phyloP scores from a whole-genome alignment of 2,329 filamentous ascomycete genomes.

The Colletotrichum viniferum region DNA sequence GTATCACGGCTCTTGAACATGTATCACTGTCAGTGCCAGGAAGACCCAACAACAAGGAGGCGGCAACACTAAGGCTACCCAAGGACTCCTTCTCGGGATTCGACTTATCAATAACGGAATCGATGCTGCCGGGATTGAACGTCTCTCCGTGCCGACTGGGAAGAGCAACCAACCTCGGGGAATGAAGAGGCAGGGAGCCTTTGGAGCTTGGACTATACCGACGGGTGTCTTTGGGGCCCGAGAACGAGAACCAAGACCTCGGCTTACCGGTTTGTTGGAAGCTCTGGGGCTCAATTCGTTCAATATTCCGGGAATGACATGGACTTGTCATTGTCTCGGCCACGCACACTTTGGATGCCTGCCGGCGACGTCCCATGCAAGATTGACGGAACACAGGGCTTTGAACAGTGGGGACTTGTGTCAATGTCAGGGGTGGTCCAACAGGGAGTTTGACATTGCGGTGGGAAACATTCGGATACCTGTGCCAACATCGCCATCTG shows the following conservation, averaged over 20 bases:
- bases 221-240: neutral
- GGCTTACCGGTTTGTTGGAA: neutral
- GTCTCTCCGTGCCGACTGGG: neutral
- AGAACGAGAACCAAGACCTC: neutral
- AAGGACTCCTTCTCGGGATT: neutral
- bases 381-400: neutral
- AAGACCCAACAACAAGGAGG: neutral
- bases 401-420: neutral
- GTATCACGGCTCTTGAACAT: neutral
- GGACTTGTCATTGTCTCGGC: neutral
- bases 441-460: neutral
- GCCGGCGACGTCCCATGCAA: neutral
- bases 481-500: neutral
- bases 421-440: neutral
- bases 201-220: neutral
- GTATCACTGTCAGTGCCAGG: neutral
- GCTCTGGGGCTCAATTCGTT: neutral
- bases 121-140: neutral
- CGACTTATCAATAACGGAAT: neutral
- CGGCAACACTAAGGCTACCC: neutral
- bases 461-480: neutral
- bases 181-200: neutral
- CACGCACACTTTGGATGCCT: neutral
- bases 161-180: neutral
- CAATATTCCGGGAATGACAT: neutral